Conservation (phyloP, 179 eudicot species). For the Silene vulgaris region DNA sequence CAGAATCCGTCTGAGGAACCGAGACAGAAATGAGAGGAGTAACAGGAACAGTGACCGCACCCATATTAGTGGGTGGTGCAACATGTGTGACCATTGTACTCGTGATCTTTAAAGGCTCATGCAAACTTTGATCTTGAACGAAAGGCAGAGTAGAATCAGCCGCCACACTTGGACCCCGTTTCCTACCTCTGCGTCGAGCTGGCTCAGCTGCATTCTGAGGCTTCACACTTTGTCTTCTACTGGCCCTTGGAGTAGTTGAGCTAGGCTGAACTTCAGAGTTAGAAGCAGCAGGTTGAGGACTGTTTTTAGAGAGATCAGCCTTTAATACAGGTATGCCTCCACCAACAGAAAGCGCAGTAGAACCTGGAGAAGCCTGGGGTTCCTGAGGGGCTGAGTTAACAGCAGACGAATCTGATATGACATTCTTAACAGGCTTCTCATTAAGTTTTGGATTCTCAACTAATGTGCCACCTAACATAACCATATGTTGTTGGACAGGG, state of each 20-base stretch:
- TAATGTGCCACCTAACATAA: conserved; percentile 11
- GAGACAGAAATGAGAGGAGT: conserved; percentile 34
- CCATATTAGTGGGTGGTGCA: conserved; percentile 23
- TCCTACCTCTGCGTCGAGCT: conserved; percentile 39
- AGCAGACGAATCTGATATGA: conserved; percentile 22
- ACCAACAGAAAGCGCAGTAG: conserved; percentile 9
- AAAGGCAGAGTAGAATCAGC: conserved; percentile 20
- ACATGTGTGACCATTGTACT: conserved; percentile 17
- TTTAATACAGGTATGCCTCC: conserved; percentile 11
- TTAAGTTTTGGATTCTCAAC: conserved; percentile 20
- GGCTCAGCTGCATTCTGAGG: conserved; percentile 34
- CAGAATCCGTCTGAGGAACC: conserved; percentile 27
- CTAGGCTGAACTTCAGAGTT: conserved; percentile 22
- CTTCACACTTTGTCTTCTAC: conserved; percentile 32
- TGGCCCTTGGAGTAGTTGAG: conserved; percentile 18
- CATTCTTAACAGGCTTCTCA: conserved; percentile 18
- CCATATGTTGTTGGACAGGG: conserved; percentile 13
- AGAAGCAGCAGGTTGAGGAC: conserved; percentile 19
- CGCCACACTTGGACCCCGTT: conserved; percentile 22
- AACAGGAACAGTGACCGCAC: conserved; percentile 25
- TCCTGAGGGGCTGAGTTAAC: conserved; percentile 20
- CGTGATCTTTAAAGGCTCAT: conserved; percentile 21
- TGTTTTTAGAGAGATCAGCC: conserved; percentile 4
- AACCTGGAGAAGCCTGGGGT: conserved; percentile 25
- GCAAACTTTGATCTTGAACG: conserved; percentile 18